Conservation (phyloP, 2,329 filamentous ascomycete species). For the Domatiomyces globalis region DNA sequence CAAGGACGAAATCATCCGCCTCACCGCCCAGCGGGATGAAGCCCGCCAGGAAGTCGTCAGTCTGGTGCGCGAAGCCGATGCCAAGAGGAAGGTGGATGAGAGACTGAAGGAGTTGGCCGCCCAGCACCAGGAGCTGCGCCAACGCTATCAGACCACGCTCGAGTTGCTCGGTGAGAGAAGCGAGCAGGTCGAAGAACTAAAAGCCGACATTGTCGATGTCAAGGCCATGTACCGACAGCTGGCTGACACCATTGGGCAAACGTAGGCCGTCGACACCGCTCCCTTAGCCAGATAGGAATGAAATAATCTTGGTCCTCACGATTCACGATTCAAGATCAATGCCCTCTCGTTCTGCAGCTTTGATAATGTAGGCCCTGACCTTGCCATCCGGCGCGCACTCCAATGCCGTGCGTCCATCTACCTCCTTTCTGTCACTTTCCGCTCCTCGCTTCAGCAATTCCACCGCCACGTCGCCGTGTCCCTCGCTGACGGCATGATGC, state of each 20-base stretch:
- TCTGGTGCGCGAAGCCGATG: slow-evolving; percentile 75
- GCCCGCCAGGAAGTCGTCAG: slow-evolving; percentile 80
- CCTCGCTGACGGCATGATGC: slow-evolving; percentile 55
- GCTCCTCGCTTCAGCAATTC: slow-evolving; percentile 68
- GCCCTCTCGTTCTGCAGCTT: slow-evolving; percentile 70
- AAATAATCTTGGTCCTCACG: neutral
- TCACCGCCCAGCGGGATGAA: slow-evolving; percentile 78
- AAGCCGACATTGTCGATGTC: slow-evolving; percentile 76
- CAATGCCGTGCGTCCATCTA: slow-evolving; percentile 55
- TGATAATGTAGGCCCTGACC: slow-evolving; percentile 61
- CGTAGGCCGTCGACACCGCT: slow-evolving; percentile 26
- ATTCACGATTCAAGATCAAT: slow-evolving; percentile 43
- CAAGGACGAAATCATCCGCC: slow-evolving; percentile 69
- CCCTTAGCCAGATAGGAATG: neutral
- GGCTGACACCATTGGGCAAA: slow-evolving; percentile 65
- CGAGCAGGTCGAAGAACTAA: slow-evolving; percentile 82
- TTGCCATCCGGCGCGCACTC: slow-evolving; percentile 77
- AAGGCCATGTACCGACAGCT: slow-evolving; percentile 94
- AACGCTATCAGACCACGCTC: slow-evolving; percentile 75
- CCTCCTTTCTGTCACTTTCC: slow-evolving; percentile 62
- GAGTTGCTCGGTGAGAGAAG: slow-evolving; percentile 96
- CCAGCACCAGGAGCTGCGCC: slow-evolving; percentile 54
- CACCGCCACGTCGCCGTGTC: slow-evolving; percentile 66
- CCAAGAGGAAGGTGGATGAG: slow-evolving; percentile 45
- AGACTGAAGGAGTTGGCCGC: slow-evolving; percentile 52